Percentiles rank a stretch among this genome's conserved stretches.
phyloP scores from a whole-genome alignment of 805 yeast genomes.

The Teunomyces funiuensis region DNA sequence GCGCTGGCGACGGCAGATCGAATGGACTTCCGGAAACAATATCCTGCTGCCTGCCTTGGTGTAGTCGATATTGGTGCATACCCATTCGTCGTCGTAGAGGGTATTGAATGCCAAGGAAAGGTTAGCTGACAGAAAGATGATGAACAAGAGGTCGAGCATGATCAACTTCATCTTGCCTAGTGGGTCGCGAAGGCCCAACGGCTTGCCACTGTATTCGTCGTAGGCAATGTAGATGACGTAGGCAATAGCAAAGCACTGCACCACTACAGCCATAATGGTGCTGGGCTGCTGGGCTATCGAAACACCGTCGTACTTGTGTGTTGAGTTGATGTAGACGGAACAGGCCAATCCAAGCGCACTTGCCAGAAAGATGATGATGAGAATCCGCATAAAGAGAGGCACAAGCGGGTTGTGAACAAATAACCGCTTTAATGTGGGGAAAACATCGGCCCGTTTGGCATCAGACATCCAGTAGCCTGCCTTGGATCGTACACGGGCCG shows the following conservation, averaged over 20 bases:
- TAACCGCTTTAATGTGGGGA: slow-evolving; percentile 57
- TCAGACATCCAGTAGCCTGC: slow-evolving; percentile 72
- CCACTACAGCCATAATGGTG: slow-evolving; percentile 88
- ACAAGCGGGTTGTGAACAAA: slow-evolving; percentile 76
- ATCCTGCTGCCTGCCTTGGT: slow-evolving; percentile 14
- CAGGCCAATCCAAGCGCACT: slow-evolving; percentile 74
- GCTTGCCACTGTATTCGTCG: slow-evolving; percentile 91
- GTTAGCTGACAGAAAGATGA: slow-evolving; percentile 87
- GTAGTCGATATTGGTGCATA: slow-evolving; percentile 38
- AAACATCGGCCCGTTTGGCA: slow-evolving; percentile 61
- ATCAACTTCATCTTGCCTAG: slow-evolving; percentile 78
- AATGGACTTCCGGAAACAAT: slow-evolving; percentile 34
- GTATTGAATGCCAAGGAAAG: slow-evolving; percentile 83
- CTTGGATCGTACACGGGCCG: slow-evolving; percentile 41
- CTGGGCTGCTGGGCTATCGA: slow-evolving; percentile 74
- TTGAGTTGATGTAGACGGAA: slow-evolving; percentile 48
- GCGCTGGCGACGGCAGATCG: slow-evolving; percentile 75
- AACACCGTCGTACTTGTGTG: slow-evolving; percentile 29
- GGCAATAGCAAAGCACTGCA: slow-evolving; percentile 73
- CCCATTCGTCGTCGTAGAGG: slow-evolving; percentile 79
- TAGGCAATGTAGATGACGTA: slow-evolving; percentile 80
- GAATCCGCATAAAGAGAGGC: slow-evolving; percentile 68
- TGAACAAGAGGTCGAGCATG: slow-evolving; percentile 79
- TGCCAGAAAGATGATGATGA: slow-evolving; percentile 51
- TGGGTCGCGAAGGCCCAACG: slow-evolving; percentile 86